phyloP scores from a whole-genome alignment of 2,329 filamentous ascomycete genomes.

The Pseudogymnoascus sp. region DNA sequence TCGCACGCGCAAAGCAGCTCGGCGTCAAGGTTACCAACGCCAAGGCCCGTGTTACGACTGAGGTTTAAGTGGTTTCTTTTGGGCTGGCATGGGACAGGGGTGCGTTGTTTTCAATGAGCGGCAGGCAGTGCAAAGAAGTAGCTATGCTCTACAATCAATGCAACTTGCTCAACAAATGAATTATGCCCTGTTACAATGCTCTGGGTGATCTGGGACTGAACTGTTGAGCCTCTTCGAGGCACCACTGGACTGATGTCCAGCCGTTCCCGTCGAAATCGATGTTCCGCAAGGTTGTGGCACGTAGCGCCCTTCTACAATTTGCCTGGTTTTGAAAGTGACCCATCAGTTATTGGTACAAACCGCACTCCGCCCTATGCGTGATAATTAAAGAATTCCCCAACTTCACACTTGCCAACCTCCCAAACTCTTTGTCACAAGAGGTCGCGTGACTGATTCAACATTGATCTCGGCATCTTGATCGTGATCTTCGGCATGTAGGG shows the following conservation, averaged over 20 bases:
- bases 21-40: conserved; percentile 99
- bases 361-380: not conserved
- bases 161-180: conserved; percentile 7
- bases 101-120: conserved; percentile 27
- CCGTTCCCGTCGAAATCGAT: not conserved
- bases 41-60: conserved; percentile 97
- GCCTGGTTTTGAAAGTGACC: not conserved
- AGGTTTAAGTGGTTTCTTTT: conserved; percentile 52
- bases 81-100: conserved; percentile 26
- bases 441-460: not conserved
- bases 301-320: not conserved
- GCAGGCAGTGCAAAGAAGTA: conserved; percentile 24
- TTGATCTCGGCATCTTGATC: not conserved
- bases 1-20: conserved; percentile 93
- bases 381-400: not conserved
- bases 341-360: not conserved
- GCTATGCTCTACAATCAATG: conserved; percentile 27
- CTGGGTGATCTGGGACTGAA: not conserved
- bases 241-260: not conserved
- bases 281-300: not conserved
- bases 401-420: not conserved
- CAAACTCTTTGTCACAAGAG: not conserved
- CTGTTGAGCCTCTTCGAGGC: not conserved
- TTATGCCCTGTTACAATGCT: not conserved
- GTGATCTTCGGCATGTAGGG: not conserved